phyloP scores from a whole-genome alignment of 306 rosid genomes.

The Ormosia emarginata region DNA sequence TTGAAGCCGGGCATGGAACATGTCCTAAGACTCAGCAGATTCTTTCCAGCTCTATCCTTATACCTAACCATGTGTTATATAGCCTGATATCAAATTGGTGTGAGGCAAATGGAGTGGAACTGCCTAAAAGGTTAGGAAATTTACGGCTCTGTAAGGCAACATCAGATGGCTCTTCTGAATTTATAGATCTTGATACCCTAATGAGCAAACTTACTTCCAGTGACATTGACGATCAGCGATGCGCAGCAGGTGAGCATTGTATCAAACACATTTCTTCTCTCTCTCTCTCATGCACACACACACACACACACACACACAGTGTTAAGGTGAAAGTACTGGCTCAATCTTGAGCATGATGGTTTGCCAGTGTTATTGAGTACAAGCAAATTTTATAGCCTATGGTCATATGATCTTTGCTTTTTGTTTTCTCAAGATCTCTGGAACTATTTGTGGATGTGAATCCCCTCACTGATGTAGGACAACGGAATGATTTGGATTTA shows the following conservation, averaged over 20 bases:
- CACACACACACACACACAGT: neutral
- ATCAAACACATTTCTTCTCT: neutral
- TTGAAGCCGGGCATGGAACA: slow-evolving; percentile 76
- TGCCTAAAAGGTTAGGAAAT: slow-evolving; percentile 59
- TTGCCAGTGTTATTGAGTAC: neutral
- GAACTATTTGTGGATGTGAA: neutral
- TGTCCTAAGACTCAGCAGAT: slow-evolving; percentile 83
- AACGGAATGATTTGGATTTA: neutral
- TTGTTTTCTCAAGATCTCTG: neutral
- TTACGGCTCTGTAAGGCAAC: slow-evolving; percentile 41
- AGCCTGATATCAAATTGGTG: slow-evolving; percentile 86
- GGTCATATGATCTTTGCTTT: neutral
- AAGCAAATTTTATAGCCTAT: neutral
- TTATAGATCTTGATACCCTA: slow-evolving; percentile 48
- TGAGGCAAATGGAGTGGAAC: slow-evolving; percentile 70
- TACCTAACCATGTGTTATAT: slow-evolving; percentile 77
- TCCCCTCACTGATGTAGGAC: neutral
- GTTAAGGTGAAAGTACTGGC: neutral
- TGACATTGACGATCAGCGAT: slow-evolving; percentile 51
- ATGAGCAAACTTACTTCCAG: slow-evolving; percentile 55
- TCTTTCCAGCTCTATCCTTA: slow-evolving; percentile 55
- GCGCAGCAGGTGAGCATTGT: slow-evolving; percentile 62
- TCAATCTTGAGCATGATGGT: neutral
- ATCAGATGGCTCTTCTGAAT: slow-evolving; percentile 56
- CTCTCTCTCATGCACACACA: neutral